Percentiles rank a stretch among this genome's conserved stretches.
These are phyloP conservation scores for Sporothrix sp. DNA, from an alignment of 2,329 filamentous ascomycete genomes.

Conservation along the genomic window DNA sequence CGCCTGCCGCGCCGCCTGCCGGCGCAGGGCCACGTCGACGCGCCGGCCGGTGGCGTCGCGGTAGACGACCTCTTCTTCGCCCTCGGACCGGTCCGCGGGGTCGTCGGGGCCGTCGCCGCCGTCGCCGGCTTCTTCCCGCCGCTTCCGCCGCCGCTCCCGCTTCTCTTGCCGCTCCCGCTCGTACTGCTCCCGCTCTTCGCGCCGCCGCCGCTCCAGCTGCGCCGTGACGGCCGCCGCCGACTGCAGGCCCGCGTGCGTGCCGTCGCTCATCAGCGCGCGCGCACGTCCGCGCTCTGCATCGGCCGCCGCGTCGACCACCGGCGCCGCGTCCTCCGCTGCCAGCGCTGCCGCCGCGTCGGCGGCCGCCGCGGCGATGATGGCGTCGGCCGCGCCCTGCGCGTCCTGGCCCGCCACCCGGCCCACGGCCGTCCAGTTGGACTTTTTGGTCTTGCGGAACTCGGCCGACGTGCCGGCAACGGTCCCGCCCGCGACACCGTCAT, in stretches of 20 bases:
- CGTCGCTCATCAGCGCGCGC: conserved; percentile 75
- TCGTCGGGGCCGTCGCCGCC: conserved; percentile 82
- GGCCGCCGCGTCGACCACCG: conserved; percentile 39
- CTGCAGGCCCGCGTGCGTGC: conserved; percentile 79
- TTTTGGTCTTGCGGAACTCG: conserved; percentile 66
- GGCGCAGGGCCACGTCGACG: conserved; percentile 84
- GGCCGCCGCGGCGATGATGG: conserved; percentile 63
- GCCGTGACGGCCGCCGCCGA: conserved; percentile 68
- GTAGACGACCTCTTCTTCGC: conserved; percentile 72
- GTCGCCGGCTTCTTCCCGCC: conserved; percentile 59
- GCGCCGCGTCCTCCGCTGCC: conserved; percentile 40
- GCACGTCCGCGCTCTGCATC: conserved; percentile 31
- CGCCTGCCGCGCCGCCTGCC: conserved; percentile 67
- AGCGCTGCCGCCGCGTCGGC: conserved; percentile 51
- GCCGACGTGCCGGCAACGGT: conserved; percentile 42
- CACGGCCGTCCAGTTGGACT: conserved; percentile 70
- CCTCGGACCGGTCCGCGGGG: conserved; percentile 47
- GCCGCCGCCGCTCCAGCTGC: conserved; percentile 50
- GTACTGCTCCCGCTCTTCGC: conserved; percentile 26
- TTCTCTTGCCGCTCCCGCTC: conserved; percentile 21
- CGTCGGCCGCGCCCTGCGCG: conserved; percentile 52
- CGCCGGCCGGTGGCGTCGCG: conserved; percentile 90
- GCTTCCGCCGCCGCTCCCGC: conserved; percentile 25
- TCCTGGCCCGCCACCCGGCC: conserved; percentile 31
- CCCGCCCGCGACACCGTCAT: conserved; percentile 37